Percentiles rank a stretch among this genome's conserved stretches.
These are phyloP conservation scores for Microcyclospora pomicola DNA, from an alignment of 2,329 filamentous ascomycete genomes.

Conservation along the genomic window DNA sequence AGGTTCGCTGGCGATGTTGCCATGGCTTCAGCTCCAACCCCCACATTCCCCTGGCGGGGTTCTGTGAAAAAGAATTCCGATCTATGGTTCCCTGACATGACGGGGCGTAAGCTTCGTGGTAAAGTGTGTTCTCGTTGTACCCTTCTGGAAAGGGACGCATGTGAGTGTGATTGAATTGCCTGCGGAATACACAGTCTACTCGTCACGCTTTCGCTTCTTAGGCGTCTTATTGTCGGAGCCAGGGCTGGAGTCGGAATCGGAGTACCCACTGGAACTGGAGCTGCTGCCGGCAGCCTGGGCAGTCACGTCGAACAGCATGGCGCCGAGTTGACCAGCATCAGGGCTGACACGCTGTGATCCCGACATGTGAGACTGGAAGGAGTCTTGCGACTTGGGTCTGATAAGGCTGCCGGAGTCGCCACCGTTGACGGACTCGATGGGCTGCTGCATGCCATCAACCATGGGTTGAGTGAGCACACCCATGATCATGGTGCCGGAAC, in stretches of 20 bases:
- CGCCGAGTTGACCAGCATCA: constrained; percentile 55
- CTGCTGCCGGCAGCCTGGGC: constrained; percentile 58
- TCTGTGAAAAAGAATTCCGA: no score
- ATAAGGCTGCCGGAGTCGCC: constrained; percentile 22
- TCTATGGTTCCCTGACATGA: no score
- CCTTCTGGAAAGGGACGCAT: no score
- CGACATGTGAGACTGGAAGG: constrained; percentile 2
- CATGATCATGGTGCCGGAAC: constrained; percentile 80
- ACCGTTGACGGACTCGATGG: constrained; percentile 21
- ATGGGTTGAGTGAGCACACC: constrained; percentile 46
- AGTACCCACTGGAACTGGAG: constrained; percentile 25
- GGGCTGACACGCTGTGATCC: constrained; percentile 18
- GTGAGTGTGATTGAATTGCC: no score
- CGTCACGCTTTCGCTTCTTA: constrained; percentile 33
- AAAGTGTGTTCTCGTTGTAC: no score
- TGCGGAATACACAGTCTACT: constrained; percentile 10
- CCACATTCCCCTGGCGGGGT: background rate
- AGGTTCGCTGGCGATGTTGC: no score
- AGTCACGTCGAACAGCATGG: constrained; percentile 63
- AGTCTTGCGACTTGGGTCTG: constrained; percentile 19
- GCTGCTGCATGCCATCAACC: constrained; percentile 16
- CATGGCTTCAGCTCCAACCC: no score
- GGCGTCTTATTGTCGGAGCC: constrained; percentile 20
- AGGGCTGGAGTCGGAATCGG: constrained; percentile 14
- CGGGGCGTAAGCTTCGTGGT: no score